Conservation (phyloP, 345 rosid species). For the Cochlearia excelsa region DNA sequence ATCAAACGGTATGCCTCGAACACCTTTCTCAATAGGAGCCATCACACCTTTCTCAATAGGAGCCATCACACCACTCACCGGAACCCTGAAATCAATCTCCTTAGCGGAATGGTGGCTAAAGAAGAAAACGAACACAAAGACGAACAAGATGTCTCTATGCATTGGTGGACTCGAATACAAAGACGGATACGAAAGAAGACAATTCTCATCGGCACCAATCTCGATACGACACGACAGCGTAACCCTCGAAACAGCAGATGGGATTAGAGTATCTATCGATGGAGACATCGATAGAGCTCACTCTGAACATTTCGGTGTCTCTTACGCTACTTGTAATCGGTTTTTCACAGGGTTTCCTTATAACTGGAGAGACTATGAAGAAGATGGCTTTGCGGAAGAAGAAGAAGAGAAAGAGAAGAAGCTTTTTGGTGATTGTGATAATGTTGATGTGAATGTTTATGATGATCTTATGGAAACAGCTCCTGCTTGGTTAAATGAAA, state of each 20-base stretch:
- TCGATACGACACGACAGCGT: slow-evolving; percentile 16
- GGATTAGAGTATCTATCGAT: no score
- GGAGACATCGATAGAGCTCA: no score
- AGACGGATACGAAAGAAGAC: slow-evolving; percentile 18
- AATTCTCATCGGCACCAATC: slow-evolving; percentile 29
- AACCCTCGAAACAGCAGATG: slow-evolving; percentile 26
- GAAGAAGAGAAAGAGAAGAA: neutral
- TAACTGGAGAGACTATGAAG: slow-evolving; percentile 21
- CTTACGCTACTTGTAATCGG: slow-evolving; percentile 6
- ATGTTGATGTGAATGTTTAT: no score
- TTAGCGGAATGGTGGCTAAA: slow-evolving; percentile 34
- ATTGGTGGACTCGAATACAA: slow-evolving; percentile 28
- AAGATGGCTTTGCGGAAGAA: neutral
- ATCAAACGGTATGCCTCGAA: no score
- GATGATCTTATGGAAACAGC: no score
- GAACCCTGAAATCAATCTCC: slow-evolving; percentile 9
- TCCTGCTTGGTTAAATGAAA: no score
- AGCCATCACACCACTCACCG: slow-evolving; percentile 12
- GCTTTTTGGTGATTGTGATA: no score
- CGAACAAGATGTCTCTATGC: neutral
- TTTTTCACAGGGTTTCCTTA: slow-evolving; percentile 31
- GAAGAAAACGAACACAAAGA: slow-evolving; percentile 1
- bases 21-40: neutral
- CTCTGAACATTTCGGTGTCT: no score
- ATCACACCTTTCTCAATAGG: slow-evolving; percentile 14